Evolutionary conservation across 2,329 filamentous ascomycete species (phyloP), one percentile per base, ranked within the genome.

Genomic region (Exophiala oligosperma): DNA sequence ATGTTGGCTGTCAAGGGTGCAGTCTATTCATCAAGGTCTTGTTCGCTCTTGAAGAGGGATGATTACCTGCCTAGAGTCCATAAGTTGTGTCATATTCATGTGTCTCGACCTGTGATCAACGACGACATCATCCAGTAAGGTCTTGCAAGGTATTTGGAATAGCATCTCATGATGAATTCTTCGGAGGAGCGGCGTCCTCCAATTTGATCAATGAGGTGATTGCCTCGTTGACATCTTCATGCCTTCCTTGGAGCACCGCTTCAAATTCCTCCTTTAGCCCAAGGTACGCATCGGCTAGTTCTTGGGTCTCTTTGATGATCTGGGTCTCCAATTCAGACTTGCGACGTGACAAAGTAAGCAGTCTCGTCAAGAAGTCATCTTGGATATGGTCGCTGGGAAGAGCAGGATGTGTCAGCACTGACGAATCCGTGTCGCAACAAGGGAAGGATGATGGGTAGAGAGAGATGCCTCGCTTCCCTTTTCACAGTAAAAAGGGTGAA

Each of bases 11-110:
- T 73, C 75, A 76, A 56, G 84, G 84, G 37, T 87, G 84, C 71
- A 87, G 84, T 76, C 74, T 87, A 57, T 86, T 82, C 80, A 75
- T 86, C 60, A 81, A 81, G 69, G 78, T 87, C 46, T 71, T 81
- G 62, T 87, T 86, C 75, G 81, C 77, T 23, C 77, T 82, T 48
- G 77, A 78, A 56, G 77, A 75, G 7, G 69, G 67, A 48, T 67
- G 65, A 48, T 64, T 64, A 32, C 47, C 35, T 51, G 46, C 26
- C 1, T 26, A 35, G 14, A 4, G 4, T 40, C 43, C 17, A 38
- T 14, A n/a, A 5, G 17, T 21, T 14, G 1, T 38, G 32, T 46
- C 17, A 17, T 17, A 17, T 17, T 17, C 17, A 17, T 17, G 17
- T 17, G 26, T 28, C 26, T 28, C 26, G 26, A 28, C 21, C 47